These are phyloP conservation scores for Trichoderma sp. DNA, from an alignment of 2,329 filamentous ascomycete species.

Conservation along the genomic window DNA sequence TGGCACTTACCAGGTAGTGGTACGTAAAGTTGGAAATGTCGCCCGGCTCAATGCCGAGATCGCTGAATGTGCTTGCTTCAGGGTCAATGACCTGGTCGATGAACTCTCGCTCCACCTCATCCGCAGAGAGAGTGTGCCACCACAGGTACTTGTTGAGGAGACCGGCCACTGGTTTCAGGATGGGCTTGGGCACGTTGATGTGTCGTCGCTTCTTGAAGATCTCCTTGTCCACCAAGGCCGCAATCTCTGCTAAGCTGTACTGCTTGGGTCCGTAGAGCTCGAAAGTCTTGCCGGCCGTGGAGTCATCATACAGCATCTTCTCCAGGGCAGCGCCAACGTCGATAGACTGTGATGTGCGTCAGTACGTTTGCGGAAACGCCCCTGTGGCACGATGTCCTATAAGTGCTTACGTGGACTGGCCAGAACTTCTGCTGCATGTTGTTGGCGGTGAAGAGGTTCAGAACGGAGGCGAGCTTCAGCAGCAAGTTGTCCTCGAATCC, in stretches of 20 bases:
- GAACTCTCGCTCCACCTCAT: slow-evolving; percentile 90
- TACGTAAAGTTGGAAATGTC: slow-evolving; percentile 87
- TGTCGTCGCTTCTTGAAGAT: slow-evolving; percentile 88
- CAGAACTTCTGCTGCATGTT: slow-evolving; percentile 88
- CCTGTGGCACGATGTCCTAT: no score
- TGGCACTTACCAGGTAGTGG: slow-evolving; percentile 78
- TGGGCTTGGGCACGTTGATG: slow-evolving; percentile 81
- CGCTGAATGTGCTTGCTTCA: slow-evolving; percentile 91
- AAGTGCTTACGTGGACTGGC: slow-evolving; percentile 76
- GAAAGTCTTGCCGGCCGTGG: slow-evolving; percentile 84
- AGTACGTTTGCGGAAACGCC: neutral
- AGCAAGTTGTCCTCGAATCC: slow-evolving; percentile 94
- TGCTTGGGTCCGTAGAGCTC: slow-evolving; percentile 94
- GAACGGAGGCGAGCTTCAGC: slow-evolving; percentile 76
- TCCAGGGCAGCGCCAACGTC: slow-evolving; percentile 90
- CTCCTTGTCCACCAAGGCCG: slow-evolving; percentile 84
- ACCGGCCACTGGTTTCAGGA: slow-evolving; percentile 74
- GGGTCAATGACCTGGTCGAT: slow-evolving; percentile 90
- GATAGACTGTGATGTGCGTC: slow-evolving; percentile 61
- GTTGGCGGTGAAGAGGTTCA: slow-evolving; percentile 87
- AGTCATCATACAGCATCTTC: slow-evolving; percentile 87
- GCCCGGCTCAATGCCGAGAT: slow-evolving; percentile 84
- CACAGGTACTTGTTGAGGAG: slow-evolving; percentile 81
- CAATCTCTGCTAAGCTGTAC: slow-evolving; percentile 87
- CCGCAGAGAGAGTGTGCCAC: slow-evolving; percentile 82